phyloP scores from a whole-genome alignment of 2,329 filamentous ascomycete species.

The Allantophomopsis cytisporea region DNA sequence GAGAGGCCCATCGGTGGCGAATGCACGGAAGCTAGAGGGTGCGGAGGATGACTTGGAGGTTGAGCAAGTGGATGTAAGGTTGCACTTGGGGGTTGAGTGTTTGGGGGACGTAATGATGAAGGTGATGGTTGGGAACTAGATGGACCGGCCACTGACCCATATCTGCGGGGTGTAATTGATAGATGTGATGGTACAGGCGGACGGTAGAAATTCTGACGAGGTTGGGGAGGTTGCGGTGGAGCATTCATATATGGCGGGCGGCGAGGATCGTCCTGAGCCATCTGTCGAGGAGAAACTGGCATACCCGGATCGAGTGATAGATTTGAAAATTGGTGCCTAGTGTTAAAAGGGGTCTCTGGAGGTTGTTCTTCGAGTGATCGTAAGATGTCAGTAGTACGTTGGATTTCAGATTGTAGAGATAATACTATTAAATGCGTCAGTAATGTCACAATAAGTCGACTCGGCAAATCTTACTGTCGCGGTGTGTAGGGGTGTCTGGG shows the following conservation, averaged over 20 bases:
- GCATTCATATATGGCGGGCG: conserved; percentile 36
- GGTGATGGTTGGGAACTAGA: background rate
- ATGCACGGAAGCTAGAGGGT: conserved; percentile 50
- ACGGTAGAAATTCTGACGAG: conserved; percentile 51
- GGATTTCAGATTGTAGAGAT: conserved; percentile 43
- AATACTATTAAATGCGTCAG: conserved; percentile 27
- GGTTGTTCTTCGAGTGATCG: conserved; percentile 42
- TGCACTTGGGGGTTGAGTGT: too few species aligned
- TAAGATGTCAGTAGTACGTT: conserved; percentile 44
- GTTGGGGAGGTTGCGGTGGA: conserved; percentile 22
- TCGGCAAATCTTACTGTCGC: conserved; percentile 53
- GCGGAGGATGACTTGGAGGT: conserved; percentile 46
- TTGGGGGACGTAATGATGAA: conserved; percentile 19
- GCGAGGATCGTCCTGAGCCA: conserved; percentile 73
- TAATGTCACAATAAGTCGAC: background rate
- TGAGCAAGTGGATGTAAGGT: too few species aligned
- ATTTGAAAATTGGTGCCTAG: conserved; percentile 51
- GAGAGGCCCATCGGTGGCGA: conserved; percentile 52
- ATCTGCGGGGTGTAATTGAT: conserved; percentile 61
- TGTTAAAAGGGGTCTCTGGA: conserved; percentile 51
- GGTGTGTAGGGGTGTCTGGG: conserved; percentile 63
- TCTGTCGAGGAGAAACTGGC: conserved; percentile 77
- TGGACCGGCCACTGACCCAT: conserved; percentile 32
- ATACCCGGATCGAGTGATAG: conserved; percentile 47
- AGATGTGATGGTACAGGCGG: conserved; percentile 73